These are phyloP conservation scores for Leptographium lundbergii DNA, from an alignment of 2,329 filamentous ascomycete species.

Conservation along the genomic window DNA sequence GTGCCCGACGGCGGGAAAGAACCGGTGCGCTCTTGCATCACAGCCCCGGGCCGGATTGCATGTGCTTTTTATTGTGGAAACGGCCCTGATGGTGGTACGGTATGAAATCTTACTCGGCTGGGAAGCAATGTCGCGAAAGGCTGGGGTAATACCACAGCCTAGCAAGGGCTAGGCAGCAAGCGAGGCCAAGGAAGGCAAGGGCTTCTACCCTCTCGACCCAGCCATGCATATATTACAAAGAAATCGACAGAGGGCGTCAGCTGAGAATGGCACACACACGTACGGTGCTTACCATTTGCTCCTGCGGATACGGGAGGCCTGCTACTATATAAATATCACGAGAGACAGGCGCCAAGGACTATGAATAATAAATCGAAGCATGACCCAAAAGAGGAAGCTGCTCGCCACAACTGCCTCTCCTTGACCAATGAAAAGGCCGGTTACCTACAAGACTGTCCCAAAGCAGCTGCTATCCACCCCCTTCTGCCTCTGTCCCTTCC, in stretches of 20 bases:
- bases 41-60: background rate
- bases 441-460: background rate
- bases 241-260: too few species aligned
- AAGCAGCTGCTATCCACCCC: background rate
- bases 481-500: background rate
- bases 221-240: background rate
- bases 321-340: background rate
- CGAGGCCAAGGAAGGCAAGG: background rate
- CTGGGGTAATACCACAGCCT: too few species aligned
- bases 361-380: background rate
- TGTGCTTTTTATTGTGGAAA: background rate
- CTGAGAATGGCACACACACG: background rate
- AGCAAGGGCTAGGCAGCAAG: too few species aligned
- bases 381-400: background rate
- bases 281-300: background rate
- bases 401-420: background rate
- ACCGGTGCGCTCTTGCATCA: background rate
- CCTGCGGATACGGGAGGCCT: background rate
- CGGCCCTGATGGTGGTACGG: too few species aligned
- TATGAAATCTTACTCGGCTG: background rate
- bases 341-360: too few species aligned
- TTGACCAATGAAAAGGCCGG: slow-evolving; percentile 3
- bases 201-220: background rate
- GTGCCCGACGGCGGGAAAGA: background rate
- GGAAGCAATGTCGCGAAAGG: background rate